Conservation (phyloP, 2,329 filamentous ascomycete species). For the Hymenoscyphus linearis region DNA sequence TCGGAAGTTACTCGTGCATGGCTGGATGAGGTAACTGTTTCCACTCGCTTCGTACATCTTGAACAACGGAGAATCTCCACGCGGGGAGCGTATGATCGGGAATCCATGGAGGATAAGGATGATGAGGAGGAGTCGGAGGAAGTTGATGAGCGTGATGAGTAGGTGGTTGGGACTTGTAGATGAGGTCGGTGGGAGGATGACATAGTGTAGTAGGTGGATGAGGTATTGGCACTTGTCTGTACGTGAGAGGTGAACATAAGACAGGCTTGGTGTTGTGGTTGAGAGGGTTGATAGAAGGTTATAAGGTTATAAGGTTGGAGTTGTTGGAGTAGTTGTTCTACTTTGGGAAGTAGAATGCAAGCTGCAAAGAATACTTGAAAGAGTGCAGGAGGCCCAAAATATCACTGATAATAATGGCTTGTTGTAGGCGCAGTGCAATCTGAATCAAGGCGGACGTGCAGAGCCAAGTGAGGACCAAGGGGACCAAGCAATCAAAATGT, state of each 20-base stretch:
- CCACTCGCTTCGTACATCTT: constrained; percentile 54
- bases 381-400: not conserved
- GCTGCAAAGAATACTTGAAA: not conserved
- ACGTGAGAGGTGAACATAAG: not conserved
- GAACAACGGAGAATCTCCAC: constrained; percentile 59
- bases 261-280: not conserved
- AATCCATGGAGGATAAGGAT: constrained; percentile 19
- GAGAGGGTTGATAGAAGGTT: not conserved
- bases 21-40: constrained; percentile 44
- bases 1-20: constrained; percentile 39
- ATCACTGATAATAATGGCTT: not conserved
- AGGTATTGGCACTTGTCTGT: not conserved
- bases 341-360: not conserved
- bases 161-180: constrained; percentile 8
- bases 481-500: not conserved
- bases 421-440: not conserved
- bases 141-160: constrained; percentile 13
- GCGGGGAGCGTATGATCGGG: constrained; percentile 15
- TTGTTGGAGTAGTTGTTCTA: not conserved
- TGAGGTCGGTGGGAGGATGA: constrained; percentile 12
- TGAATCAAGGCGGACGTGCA: not conserved
- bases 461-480: not conserved
- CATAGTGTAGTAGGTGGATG: not conserved
- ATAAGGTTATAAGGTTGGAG: not conserved
- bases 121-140: constrained; percentile 20